A percentile compares a stretch with the other conserved stretches of the same genome.
phyloP scores from a whole-genome alignment of 768 basidiomycete genomes.

The Russula vinacea region DNA sequence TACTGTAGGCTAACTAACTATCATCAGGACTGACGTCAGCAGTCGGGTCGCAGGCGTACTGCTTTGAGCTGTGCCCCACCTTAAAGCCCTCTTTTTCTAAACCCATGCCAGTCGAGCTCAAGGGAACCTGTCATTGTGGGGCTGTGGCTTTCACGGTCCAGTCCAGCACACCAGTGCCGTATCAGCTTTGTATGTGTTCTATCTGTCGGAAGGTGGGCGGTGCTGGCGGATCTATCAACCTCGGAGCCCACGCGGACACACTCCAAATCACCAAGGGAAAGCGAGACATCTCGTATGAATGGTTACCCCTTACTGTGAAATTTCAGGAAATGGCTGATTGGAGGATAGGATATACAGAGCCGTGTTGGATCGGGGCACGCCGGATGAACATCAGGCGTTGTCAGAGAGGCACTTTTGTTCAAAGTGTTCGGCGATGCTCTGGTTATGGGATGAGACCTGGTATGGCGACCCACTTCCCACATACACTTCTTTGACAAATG shows the following conservation, averaged over 20 bases:
- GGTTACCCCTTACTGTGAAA: neutral
- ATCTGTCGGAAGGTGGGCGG: slow-evolving; percentile 73
- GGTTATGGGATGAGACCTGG: slow-evolving; percentile 59
- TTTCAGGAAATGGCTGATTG: neutral
- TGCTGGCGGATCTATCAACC: slow-evolving; percentile 60
- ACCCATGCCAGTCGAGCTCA: slow-evolving; percentile 54
- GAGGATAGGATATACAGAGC: slow-evolving; percentile 58
- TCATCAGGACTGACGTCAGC: no score
- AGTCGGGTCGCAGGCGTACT: no score
- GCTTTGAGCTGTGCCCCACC: no score
- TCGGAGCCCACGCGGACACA: slow-evolving; percentile 53
- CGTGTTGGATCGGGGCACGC: slow-evolving; percentile 54
- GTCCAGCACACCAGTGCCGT: slow-evolving; percentile 58
- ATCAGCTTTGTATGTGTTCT: slow-evolving; percentile 65
- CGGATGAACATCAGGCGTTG: slow-evolving; percentile 44
- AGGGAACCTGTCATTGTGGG: slow-evolving; percentile 41
- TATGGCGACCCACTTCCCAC: slow-evolving; percentile 32
- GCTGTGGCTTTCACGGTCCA: slow-evolving; percentile 38
- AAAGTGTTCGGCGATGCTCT: slow-evolving; percentile 63
- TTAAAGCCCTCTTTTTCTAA: no score
- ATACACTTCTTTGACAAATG: neutral
- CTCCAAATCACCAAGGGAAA: slow-evolving; percentile 50
- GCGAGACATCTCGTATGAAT: slow-evolving; percentile 49
- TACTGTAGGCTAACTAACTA: no score
- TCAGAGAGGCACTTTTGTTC: slow-evolving; percentile 65